phyloP scores from a whole-genome alignment of 1,284 basidiomycete genomes.

The Ceratobasidium sp. region DNA sequence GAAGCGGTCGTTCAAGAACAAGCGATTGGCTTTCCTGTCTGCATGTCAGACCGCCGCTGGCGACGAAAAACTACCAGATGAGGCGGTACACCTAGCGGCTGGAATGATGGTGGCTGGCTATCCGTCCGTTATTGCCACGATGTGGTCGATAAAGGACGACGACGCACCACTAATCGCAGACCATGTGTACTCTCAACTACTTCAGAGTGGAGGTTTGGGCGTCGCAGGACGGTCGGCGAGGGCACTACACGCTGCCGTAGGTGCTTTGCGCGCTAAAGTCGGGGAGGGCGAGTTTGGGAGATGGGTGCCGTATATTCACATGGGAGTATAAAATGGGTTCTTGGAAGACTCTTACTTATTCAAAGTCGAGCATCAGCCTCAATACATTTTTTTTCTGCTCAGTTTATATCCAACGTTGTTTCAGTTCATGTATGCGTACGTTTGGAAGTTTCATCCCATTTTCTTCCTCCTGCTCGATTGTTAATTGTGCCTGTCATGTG shows the following conservation, averaged over 20 bases:
- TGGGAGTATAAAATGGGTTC: neutral
- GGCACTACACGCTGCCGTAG: neutral
- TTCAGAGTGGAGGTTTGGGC: neutral
- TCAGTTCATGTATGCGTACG: no score
- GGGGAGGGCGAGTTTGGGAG: neutral
- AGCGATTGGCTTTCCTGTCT: conserved; percentile 15
- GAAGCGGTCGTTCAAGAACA: neutral
- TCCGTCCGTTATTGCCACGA: conserved; percentile 1
- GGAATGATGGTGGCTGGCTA: conserved; percentile 17
- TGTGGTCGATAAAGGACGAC: conserved; percentile 22
- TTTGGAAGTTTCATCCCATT: no score
- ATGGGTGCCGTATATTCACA: conserved; percentile 8
- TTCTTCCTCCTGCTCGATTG: no score
- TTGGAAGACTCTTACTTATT: no score
- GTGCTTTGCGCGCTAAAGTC: neutral
- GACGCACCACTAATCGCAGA: conserved; percentile 20
- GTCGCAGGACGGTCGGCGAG: neutral
- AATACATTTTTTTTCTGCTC: no score
- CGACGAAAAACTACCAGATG: conserved; percentile 7
- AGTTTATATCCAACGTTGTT: no score
- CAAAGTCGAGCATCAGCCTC: no score
- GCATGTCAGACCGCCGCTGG: conserved; percentile 24
- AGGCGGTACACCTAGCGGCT: conserved; percentile 15
- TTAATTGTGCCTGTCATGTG: no score
- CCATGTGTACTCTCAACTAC: neutral